Conservation (phyloP, 495 filamentous ascomycete species). For the Penicillium fimorum region DNA sequence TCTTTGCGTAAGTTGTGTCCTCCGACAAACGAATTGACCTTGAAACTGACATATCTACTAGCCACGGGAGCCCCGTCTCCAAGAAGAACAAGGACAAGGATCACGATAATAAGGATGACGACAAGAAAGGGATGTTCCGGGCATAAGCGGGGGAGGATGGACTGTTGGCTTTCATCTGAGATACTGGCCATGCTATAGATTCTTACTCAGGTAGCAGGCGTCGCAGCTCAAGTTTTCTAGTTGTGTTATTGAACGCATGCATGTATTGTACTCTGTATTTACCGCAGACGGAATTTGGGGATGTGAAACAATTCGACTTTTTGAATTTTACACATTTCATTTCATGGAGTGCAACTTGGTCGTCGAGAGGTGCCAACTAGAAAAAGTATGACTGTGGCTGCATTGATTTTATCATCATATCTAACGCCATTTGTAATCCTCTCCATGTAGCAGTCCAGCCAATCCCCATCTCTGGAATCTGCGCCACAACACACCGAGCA, state of each 20-base stretch:
- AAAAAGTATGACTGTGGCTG: conserved; percentile 45
- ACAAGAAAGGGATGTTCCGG: conserved; percentile 34
- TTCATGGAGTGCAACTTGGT: conserved; percentile 43
- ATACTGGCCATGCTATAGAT: conserved; percentile 11
- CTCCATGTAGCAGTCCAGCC: conserved; percentile 43
- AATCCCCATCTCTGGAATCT: conserved; percentile 34
- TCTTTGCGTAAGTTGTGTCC: conserved; percentile 69
- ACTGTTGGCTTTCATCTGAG: conserved; percentile 1
- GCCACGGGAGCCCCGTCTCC: conserved; percentile 63
- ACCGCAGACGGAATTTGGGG: conserved; percentile 4
- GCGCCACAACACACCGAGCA: conserved; percentile 46
- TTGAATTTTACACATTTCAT: conserved; percentile 43
- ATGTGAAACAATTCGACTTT: conserved; percentile 26
- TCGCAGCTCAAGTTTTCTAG: conserved; percentile 11
- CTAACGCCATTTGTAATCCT: conserved; percentile 48
- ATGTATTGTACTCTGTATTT: conserved; percentile 26
- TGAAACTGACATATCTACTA: conserved; percentile 24
- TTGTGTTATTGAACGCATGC: conserved; percentile 11
- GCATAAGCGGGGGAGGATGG: conserved; percentile 11
- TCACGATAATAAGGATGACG: conserved; percentile 28
- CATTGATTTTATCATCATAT: conserved; percentile 46
- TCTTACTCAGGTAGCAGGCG: conserved; percentile 29
- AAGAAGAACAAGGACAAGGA: conserved; percentile 47
- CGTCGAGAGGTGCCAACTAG: conserved; percentile 43
- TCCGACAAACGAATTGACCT: neutral